Conservation (phyloP, 306 rosid genomes). For the Rosa multiflora region DNA sequence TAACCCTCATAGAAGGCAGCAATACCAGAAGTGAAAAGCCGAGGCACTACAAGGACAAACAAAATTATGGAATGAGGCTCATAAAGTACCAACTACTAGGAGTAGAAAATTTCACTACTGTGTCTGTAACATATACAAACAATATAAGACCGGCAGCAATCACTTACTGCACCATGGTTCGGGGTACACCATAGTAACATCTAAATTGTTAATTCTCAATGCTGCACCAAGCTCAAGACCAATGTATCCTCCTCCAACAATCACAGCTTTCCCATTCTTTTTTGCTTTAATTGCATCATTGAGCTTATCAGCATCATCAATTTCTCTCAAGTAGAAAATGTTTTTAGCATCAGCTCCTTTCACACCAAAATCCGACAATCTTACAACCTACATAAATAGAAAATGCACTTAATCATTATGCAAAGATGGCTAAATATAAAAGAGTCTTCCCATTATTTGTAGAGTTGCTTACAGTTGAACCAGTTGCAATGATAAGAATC, state of each 20-base stretch:
- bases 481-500: conserved; percentile 82
- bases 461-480: conserved; percentile 67
- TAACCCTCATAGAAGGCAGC: conserved; percentile 87
- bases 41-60: conserved; percentile 71
- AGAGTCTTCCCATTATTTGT: background rate
- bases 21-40: conserved; percentile 85
- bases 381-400: conserved; percentile 63
- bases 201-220: conserved; percentile 67
- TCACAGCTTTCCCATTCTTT: conserved; percentile 82
- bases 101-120: too few species aligned
- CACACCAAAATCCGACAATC: conserved; percentile 82
- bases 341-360: conserved; percentile 97
- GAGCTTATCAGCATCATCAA: conserved; percentile 86
- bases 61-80: conserved; percentile 13
- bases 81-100: background rate
- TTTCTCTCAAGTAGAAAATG: conserved; percentile 87
- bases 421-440: conserved; percentile 13
- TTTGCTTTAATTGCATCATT: conserved; percentile 67
- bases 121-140: too few species aligned
- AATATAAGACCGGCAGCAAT: too few species aligned
- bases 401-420: conserved; percentile 8
- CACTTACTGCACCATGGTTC: conserved; percentile 99
- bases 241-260: conserved; percentile 98
- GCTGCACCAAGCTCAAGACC: conserved; percentile 95
- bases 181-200: conserved; percentile 91